phyloP scores from a whole-genome alignment of 495 filamentous ascomycete genomes.

The Chaetomium tenue region DNA sequence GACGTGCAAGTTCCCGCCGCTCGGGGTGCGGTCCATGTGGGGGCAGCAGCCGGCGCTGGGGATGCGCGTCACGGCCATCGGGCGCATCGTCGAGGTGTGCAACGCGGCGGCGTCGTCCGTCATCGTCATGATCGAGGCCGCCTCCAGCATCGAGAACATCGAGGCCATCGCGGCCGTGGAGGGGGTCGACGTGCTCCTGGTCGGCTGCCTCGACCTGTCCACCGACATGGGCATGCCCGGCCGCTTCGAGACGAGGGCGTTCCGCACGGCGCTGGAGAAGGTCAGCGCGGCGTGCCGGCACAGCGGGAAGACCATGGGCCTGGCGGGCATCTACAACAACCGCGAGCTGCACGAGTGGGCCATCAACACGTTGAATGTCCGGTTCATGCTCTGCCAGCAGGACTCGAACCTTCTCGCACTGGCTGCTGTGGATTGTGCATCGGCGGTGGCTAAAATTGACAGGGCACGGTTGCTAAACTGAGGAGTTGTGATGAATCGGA shows the following conservation, averaged over 20 bases:
- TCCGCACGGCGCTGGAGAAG: background rate
- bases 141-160: background rate
- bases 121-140: background rate
- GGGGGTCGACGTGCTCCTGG: background rate
- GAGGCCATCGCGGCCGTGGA: background rate
- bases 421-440: background rate
- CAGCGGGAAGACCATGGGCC: background rate
- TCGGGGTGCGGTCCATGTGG: background rate
- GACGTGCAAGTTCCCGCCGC: background rate
- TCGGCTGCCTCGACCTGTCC: constrained; percentile 1
- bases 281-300: background rate
- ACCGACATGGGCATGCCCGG: background rate
- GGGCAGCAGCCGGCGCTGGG: background rate
- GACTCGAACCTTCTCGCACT: background rate
- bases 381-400: background rate
- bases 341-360: background rate
- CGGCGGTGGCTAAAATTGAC: background rate
- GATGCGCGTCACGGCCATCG: background rate
- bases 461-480: background rate
- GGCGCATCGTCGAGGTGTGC: background rate
- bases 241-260: background rate
- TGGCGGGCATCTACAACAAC: constrained; percentile 2
- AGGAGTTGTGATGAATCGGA: too few species aligned
- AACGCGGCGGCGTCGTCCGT: background rate
- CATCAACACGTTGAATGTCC: background rate